Base-by-base conservation (phyloP, 441 rosid species). In the Corymbia citriodora region DNA sequence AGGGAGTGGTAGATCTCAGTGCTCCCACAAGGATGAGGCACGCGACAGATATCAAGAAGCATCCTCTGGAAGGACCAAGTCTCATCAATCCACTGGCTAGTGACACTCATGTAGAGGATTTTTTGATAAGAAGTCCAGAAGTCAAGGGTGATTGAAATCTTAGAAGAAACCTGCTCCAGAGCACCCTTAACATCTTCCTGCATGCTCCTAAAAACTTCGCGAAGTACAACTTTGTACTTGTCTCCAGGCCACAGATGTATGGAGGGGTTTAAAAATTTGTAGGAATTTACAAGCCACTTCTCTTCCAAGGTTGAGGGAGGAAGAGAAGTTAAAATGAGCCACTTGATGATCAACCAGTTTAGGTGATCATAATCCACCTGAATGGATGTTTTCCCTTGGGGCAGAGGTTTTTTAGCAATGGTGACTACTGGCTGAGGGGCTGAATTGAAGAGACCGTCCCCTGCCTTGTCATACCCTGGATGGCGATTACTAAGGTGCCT, bases 171-270 rank as follows among this genome's bases (percentile, higher is more conserved):
- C 90, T 95, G 97, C 85, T 96, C 98, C 92, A 98, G 83, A 87
- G 95, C 90, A 83, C 91, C 90, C 93, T 92, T 94, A 31, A 97
- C 97, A 91, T 97, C 99, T 94, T 93, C 99, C 88, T 92, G 95
- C 99, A 98, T 98, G 94, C 98, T 95, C 94, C 96, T 95, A 93
- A 96, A 98, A 91, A 98, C 96, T 93, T 96, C 99, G n/a, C 89
- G 93, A 63, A 97, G 91, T 16, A 95, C 94, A 15, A 93, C 94
- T 92, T 92, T 97, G 93, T 96, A 97, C 89, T 93, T 95, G 52
- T 94, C 95, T 89, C 95, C 94, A 4, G 98, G 90, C 99, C 99
- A 97, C 89, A 97, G 93, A 88, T 96, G 96, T 55, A 95, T 88
- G 19, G 97, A 89, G 53, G 99, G 98, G 92, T 98, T 96, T 87